Percentiles rank a stretch among this genome's conserved stretches.
Conservation (phyloP, 108 stramenopile species). For the Nitzschia sp. region DNA sequence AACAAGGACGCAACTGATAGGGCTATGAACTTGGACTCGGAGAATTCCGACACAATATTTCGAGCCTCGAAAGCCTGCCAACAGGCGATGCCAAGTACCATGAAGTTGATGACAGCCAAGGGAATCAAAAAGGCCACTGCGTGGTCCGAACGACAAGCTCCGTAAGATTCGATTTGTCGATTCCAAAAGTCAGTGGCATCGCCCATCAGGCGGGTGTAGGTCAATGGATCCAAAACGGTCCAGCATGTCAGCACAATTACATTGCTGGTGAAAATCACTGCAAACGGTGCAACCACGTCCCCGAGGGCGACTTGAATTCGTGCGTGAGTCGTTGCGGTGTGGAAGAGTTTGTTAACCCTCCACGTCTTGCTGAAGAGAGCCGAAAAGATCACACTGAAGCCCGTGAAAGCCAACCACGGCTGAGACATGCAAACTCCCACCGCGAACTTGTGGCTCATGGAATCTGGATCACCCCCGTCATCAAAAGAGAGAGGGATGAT, state of each 20-base stretch:
- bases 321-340: background rate
- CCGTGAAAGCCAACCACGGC: slow-evolving; percentile 40
- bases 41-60: slow-evolving; percentile 40
- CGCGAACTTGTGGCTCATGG: background rate
- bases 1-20: slow-evolving; percentile 30
- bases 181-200: slow-evolving; percentile 38
- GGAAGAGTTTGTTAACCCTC: slow-evolving; percentile 35
- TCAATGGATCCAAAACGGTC: slow-evolving; percentile 52
- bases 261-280: slow-evolving; percentile 35
- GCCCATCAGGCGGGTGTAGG: slow-evolving; percentile 22
- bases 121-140: slow-evolving; percentile 19
- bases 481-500: slow-evolving; percentile 33
- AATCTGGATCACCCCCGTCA: slow-evolving; percentile 13
- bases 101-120: slow-evolving; percentile 29
- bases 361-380: slow-evolving; percentile 51
- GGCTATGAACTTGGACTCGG: slow-evolving; percentile 38
- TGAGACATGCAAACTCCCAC: slow-evolving; percentile 36
- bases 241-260: slow-evolving; percentile 43
- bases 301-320: slow-evolving; percentile 30
- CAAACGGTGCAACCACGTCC: slow-evolving; percentile 57
- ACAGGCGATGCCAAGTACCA: slow-evolving; percentile 30
- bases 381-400: slow-evolving; percentile 47
- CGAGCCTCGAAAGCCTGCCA: slow-evolving; percentile 49
- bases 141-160: slow-evolving; percentile 24
- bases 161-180: slow-evolving; percentile 34